Evolutionary conservation across 1,284 basidiomycete genomes (phyloP), one percentile per base, ranked within the genome.

Genomic region (Boletus smithii): DNA sequence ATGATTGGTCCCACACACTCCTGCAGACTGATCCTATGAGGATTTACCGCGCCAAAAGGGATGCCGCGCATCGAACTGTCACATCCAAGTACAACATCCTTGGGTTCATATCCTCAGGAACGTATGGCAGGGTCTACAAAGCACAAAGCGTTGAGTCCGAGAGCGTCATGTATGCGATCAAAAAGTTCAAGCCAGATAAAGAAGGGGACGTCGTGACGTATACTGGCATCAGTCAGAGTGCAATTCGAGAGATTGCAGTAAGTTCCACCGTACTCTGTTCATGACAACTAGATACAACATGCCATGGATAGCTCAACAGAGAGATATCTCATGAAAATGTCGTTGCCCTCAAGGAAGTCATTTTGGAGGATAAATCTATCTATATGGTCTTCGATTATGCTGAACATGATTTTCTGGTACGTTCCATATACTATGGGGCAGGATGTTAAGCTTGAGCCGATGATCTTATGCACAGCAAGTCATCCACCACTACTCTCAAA

Each of bases 161-260:
- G 35, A 81, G 75, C 1, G 75, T 73, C 48, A 77, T 95, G 40
- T 89, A 93, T 61, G 97, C 95, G 4, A 98, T 99, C 73, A 99
- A 99, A 74, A 99, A 99, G 69, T 99, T 99, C 76, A 99, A 99
- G 67, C 95, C 95, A 0, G 97, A 99, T 74, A 98, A 98, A 67
- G 94, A 97, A 70, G 93, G 93, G 27, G 94, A 97, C 62, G 84
- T 91, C 2, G 72, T 88, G 42, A 91, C 90, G 1, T 99, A 97
- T 66, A 97, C 94, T 8, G 97, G 97, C 5, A 95, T 99, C 62
- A 95, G 91, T 62, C 97, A 98, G 72, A 95, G 91, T 68, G 97
- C 95, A 14, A 91, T 95, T 61, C 77, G 93, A 52, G 95, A 99
- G 69, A 99, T 98, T 57, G 91, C 92, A 53, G 91, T 95, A 56